Conservation (phyloP, 108 stramenopile species). For the Discostella pseudostelligera region DNA sequence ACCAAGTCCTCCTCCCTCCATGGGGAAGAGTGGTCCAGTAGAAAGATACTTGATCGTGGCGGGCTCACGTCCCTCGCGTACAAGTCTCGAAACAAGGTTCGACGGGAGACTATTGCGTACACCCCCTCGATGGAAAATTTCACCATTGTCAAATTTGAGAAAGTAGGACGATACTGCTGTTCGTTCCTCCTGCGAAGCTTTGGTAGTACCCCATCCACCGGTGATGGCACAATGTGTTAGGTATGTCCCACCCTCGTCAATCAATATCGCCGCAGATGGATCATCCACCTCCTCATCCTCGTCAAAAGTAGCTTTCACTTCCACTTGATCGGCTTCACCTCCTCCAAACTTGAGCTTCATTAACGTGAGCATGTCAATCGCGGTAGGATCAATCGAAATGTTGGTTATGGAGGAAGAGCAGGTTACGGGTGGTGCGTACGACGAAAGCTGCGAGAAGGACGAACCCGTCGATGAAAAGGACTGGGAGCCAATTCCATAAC, state of each 20-base stretch:
- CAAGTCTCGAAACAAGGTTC: slow-evolving; percentile 20
- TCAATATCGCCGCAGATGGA: slow-evolving; percentile 7
- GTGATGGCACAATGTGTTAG: slow-evolving; percentile 21
- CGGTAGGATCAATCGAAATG: not conserved
- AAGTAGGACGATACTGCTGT: slow-evolving; percentile 21
- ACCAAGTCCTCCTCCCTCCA: not conserved
- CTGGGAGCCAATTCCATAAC: not conserved
- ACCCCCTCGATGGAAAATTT: not conserved
- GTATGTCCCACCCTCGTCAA: slow-evolving; percentile 14
- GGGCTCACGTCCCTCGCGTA: slow-evolving; percentile 16
- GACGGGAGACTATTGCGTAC: not conserved
- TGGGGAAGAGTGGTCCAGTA: slow-evolving; percentile 48
- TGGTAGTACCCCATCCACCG: slow-evolving; percentile 5
- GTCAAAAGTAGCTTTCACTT: not conserved
- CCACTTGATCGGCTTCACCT: too few relatives aligned
- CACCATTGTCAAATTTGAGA: slow-evolving; percentile 31
- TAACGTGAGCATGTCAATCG: not conserved
- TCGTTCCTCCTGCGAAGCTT: not conserved
- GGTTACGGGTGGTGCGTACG: too few relatives aligned
- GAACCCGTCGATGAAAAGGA: not conserved
- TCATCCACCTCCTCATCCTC: not conserved
- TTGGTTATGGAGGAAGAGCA: too few relatives aligned
- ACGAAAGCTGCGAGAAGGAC: not conserved
- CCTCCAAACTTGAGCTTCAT: not conserved
- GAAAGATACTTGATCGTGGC: slow-evolving; percentile 51